Evolutionary conservation across 345 rosid species (phyloP), one percentile per base, ranked within the genome.

Genomic region (Arabis hirsuta): DNA sequence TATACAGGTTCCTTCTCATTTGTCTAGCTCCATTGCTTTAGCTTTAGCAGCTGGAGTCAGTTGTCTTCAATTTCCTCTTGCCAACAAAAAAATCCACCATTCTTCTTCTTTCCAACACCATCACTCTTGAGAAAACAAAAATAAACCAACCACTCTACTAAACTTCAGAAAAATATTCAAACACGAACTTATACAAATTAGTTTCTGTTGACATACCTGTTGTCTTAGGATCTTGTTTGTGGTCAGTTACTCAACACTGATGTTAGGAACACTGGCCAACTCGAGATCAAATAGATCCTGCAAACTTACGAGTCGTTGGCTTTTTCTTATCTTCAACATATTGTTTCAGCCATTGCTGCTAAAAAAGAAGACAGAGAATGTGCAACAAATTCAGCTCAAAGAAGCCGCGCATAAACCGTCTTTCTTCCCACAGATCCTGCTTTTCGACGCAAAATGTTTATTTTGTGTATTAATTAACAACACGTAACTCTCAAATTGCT

Each of bases 1-100:
- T 22, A 22, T 22, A 22, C 24, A 22, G 24, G 24, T 22, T 22
- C 24, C 82, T 84, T 65, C 78, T 87, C 88, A 88, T n/a, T 84
- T 77, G 70, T 90, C 94, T 3, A 96, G 84, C 84, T 96, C 98
- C 99, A 96, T 92, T 3, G 82, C 99, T 80, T 92, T 92, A 63
- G 99, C 98, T 79, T 88, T 92, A 5, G 88, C 84, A 62, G 79
- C 43, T 53, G 93, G 88, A 51, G 88, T 84, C 61, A 29, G 5
- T 29, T 29, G 32, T 29, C 32, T 29, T 29, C 81, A 88, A 63
- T 66, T 88, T 96, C 75, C 4, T 29, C 4, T 3, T 29, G 32
- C 32, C 5, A 3, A 29, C 32, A 29, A 29, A 29, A 29, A 29
- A 29, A 29, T 2, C 32, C 4, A 29, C 5, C 32, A 29, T 29